A percentile compares a stretch with the other conserved stretches of the same genome.
phyloP scores from a whole-genome alignment of 2,329 filamentous ascomycete genomes.

The Diaporthe helianthi region DNA sequence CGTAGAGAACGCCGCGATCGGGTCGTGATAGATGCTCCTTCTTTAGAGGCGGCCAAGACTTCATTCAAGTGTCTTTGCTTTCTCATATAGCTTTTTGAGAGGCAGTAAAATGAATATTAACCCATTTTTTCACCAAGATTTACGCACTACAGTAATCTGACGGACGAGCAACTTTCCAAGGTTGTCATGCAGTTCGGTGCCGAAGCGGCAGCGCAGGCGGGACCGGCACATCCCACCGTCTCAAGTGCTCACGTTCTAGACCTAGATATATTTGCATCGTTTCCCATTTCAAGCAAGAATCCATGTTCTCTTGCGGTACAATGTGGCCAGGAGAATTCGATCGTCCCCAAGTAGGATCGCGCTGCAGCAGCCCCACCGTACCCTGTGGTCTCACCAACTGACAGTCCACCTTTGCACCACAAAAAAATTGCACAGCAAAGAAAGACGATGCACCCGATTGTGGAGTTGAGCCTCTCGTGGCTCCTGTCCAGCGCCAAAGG shows the following conservation, averaged over 20 bases:
- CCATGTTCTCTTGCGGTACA: neutral
- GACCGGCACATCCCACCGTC: constrained; percentile 2
- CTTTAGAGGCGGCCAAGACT: too few relatives aligned
- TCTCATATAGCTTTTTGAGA: neutral
- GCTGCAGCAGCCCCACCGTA: neutral
- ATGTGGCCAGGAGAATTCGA: neutral
- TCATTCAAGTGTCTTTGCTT: too few relatives aligned
- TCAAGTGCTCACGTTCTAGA: neutral
- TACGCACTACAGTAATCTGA: too few relatives aligned
- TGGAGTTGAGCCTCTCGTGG: constrained; percentile 49
- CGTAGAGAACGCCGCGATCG: neutral
- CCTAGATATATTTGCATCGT: neutral
- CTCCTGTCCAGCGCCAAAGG: constrained; percentile 48
- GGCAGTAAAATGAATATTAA: neutral
- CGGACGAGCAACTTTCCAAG: neutral
- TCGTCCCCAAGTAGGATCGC: neutral
- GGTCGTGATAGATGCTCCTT: neutral
- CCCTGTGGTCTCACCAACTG: neutral
- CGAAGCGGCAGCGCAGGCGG: constrained; percentile 22
- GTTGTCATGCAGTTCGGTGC: constrained; percentile 1
- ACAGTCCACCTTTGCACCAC: neutral
- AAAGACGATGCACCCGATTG: constrained; percentile 29
- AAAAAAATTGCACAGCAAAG: neutral
- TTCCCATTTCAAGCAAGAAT: neutral
- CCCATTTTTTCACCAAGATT: neutral